phyloP scores from a whole-genome alignment of 2,329 filamentous ascomycete genomes.

The Colletotrichum spaethianum region DNA sequence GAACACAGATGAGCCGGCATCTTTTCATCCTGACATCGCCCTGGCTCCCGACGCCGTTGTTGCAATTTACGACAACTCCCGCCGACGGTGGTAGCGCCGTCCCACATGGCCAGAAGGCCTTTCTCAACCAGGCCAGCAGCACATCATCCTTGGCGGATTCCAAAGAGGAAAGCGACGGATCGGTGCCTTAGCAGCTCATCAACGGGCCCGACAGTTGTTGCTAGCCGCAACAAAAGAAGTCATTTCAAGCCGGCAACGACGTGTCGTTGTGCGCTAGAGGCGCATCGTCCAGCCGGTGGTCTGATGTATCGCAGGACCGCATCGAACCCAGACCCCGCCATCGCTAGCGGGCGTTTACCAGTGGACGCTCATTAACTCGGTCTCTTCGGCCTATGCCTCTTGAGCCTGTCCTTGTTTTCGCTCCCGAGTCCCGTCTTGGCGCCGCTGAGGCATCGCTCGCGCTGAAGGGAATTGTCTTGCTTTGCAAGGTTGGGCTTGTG shows the following conservation, averaged over 20 bases:
- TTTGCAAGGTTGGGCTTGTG: not conserved
- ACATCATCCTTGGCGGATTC: conserved; percentile 1
- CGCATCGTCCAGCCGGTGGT: conserved; percentile 5
- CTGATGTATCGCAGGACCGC: not conserved
- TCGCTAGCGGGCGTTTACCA: not conserved
- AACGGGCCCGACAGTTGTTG: not conserved
- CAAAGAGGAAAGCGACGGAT: conserved; percentile 8
- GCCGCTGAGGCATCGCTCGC: not conserved
- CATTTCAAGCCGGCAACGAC: not conserved
- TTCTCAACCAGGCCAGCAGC: not conserved
- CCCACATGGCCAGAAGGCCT: not conserved
- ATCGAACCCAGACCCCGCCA: not conserved
- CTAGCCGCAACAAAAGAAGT: not conserved
- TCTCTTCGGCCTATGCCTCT: no score
- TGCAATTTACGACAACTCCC: not conserved
- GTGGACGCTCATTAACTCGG: not conserved
- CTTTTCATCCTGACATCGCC: not conserved
- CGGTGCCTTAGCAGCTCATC: not conserved
- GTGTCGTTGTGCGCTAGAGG: not conserved
- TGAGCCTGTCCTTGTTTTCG: not conserved
- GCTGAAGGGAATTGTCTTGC: not conserved
- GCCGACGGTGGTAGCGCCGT: not conserved
- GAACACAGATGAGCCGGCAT: not conserved
- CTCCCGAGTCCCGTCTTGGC: conserved; percentile 3
- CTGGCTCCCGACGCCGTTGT: not conserved